These are phyloP conservation scores for Schwanniomyces occidentalis DNA, from an alignment of 805 yeast genomes.

Conservation along the genomic window DNA sequence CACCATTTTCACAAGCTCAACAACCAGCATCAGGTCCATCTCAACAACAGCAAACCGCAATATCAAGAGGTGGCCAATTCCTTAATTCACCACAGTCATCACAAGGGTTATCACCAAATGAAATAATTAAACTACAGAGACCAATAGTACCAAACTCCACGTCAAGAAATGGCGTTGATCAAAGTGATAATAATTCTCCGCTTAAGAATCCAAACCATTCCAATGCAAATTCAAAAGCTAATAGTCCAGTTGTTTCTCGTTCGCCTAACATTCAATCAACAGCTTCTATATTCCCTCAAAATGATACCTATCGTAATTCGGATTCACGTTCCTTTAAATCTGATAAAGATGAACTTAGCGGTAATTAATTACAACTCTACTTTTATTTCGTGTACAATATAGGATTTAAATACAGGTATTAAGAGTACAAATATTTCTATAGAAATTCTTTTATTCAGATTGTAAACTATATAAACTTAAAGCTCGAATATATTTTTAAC, in stretches of 20 bases:
- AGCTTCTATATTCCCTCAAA: constrained; percentile 5
- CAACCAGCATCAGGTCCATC: constrained; percentile 3
- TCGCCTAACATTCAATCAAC: constrained; percentile 13
- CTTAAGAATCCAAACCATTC: constrained; percentile 1
- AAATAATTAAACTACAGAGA: constrained; percentile 21
- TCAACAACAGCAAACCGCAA: constrained; percentile 7
- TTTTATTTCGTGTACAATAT: too few relatives aligned
- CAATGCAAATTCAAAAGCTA: constrained; percentile 13
- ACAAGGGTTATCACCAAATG: constrained; percentile 32
- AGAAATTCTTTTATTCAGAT: too few relatives aligned
- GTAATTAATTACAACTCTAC: too few relatives aligned
- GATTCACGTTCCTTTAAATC: constrained; percentile 3
- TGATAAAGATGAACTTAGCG: too few relatives aligned
- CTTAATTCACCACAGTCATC: constrained; percentile 28
- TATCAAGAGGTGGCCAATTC: constrained; percentile 18
- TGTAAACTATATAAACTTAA: too few relatives aligned
- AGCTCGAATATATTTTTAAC: too few relatives aligned
- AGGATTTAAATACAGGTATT: too few relatives aligned
- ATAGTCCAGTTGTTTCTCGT: constrained; percentile 18
- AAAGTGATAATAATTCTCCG: neutral
- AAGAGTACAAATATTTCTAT: too few relatives aligned
- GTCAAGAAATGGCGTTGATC: constrained; percentile 1
- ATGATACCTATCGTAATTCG: constrained; percentile 4
- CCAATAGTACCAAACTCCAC: constrained; percentile 2
- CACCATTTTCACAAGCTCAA: constrained; percentile 9